Conservation (phyloP, 164 flowering plant species). For the Dillenia turbinata region DNA sequence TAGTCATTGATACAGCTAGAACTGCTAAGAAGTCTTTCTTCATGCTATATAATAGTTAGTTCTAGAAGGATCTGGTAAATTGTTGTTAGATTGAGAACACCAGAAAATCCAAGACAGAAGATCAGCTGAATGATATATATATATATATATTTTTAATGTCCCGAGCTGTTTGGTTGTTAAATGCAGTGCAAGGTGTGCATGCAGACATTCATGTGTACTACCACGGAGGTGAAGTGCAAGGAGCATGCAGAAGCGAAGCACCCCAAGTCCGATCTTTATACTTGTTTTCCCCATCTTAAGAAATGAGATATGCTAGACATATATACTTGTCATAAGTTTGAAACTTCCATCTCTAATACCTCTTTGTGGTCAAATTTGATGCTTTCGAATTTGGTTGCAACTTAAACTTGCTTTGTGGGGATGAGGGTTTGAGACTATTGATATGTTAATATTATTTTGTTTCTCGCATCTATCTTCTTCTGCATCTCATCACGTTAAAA, state of each 20-base stretch:
- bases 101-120: background rate
- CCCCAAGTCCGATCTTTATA: slow-evolving; percentile 55
- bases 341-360: too few relatives aligned
- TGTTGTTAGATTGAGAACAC: too few relatives aligned
- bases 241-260: slow-evolving; percentile 95
- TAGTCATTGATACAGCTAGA: background rate
- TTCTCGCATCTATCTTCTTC: too few relatives aligned
- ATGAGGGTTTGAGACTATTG: too few relatives aligned
- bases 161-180: slow-evolving; percentile 5
- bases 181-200: slow-evolving; percentile 98
- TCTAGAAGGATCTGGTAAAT: too few relatives aligned
- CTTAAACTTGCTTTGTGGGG: too few relatives aligned
- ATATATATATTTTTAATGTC: background rate
- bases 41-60: background rate
- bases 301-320: slow-evolving; percentile 25
- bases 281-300: slow-evolving; percentile 82
- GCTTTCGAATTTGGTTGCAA: too few relatives aligned
- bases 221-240: slow-evolving; percentile 88
- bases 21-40: background rate
- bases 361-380: too few relatives aligned
- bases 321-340: too few relatives aligned
- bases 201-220: slow-evolving; percentile 91
- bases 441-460: too few relatives aligned
- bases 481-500: too few relatives aligned
- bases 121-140: background rate